Base-by-base conservation (phyloP, 2,329 filamentous ascomycete genomes). In the Beauveria rudraprayagi region DNA sequence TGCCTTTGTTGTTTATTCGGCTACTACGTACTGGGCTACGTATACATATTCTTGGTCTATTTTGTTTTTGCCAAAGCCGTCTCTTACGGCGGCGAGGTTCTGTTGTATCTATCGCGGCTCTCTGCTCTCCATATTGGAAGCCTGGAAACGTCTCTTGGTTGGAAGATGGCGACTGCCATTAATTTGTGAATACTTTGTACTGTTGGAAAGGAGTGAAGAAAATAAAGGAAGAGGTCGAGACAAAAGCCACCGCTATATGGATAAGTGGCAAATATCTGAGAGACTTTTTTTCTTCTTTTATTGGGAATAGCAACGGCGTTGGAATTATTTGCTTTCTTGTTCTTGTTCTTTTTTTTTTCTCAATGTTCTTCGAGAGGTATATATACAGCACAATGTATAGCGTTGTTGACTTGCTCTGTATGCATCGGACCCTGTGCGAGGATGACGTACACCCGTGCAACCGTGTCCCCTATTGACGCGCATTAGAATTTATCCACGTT, bases 261-360 rank as follows among this genome's bases (percentile, higher is more conserved):
- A 50, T 9, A n/a, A 34, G 6, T 28, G 54, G 26, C 5, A 19
- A 11, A 37, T 37, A 37, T 37, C 5, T 16, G 11, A 16, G 34
- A 37, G 34, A 16, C 34, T n/a, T 40, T 60, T 44, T 44, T 44
- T 34, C 14, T 55, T 30, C 10, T 40, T 51, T 22, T 47, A 17
- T 30, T n/a, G 48, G 61, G 41, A 43, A 61, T 50, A 51, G 58
- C 58, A 61, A 55, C 17, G 58, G 58, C 58, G 58, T 61, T 61
- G 58, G 51, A 54, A 40, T 14, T 46, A 41, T 28, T 48, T 48
- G 9, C 8, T 44, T n/a, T 30, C 16, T 55, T 50, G 26, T 30
- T 34, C 22, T 34, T 30, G 30, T 24, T 40, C 14, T 26, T 46
- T 41, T 30, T 34, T 34, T 48, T n/a, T 50, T 10, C 40, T 59